phyloP scores from a whole-genome alignment of 371 early-diverging fungal species.

The Syncephalastrum monosporum region DNA sequence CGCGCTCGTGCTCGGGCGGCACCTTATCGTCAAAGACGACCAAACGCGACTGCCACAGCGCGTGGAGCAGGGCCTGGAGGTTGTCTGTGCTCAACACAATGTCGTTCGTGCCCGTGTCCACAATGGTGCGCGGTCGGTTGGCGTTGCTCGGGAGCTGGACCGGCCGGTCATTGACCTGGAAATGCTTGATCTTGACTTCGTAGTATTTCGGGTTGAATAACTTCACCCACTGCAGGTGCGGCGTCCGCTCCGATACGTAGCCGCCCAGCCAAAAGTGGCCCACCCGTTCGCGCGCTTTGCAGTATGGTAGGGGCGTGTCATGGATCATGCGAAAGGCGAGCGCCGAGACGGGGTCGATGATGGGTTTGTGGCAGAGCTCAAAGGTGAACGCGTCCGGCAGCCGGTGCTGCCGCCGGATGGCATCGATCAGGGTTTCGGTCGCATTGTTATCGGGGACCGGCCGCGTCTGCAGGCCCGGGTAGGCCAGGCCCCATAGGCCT shows the following conservation, averaged over 20 bases:
- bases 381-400: slow-evolving; percentile 13
- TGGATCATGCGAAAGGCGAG: slow-evolving; percentile 3
- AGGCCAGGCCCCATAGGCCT: slow-evolving; percentile 19
- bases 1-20: slow-evolving; percentile 13
- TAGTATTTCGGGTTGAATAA: slow-evolving; percentile 31
- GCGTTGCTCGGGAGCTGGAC: slow-evolving; percentile 27
- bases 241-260: neutral
- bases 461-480: slow-evolving; percentile 15
- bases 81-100: slow-evolving; percentile 29
- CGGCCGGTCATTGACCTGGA: slow-evolving; percentile 26
- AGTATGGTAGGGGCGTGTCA: neutral
- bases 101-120: slow-evolving; percentile 42
- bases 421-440: slow-evolving; percentile 12
- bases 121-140: slow-evolving; percentile 33
- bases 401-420: slow-evolving; percentile 5
- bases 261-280: slow-evolving; percentile 23
- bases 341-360: slow-evolving; percentile 4
- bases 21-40: slow-evolving; percentile 13
- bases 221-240: slow-evolving; percentile 11
- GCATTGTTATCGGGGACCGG: slow-evolving; percentile 1
- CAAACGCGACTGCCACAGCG: slow-evolving; percentile 25
- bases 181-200: slow-evolving; percentile 35
- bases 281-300: neutral
- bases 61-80: slow-evolving; percentile 25
- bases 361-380: slow-evolving; percentile 12